phyloP scores from a whole-genome alignment of 169 alveolate genomes.

The Miamiensis avidus region DNA sequence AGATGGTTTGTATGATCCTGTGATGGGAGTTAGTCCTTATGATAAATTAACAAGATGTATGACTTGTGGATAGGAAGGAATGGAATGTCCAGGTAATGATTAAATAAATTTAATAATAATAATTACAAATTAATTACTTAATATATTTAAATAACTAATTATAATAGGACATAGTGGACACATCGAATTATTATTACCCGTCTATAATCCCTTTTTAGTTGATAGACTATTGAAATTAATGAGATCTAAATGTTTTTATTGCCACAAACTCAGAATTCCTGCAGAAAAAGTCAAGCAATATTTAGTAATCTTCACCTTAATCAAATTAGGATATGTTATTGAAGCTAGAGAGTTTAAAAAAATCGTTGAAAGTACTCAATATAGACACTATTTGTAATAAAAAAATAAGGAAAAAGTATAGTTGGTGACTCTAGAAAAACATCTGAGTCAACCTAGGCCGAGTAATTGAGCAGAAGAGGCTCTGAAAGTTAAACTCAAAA shows the following conservation, averaged over 20 bases:
- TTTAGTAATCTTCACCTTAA: conserved; percentile 34
- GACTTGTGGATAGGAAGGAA: conserved; percentile 83
- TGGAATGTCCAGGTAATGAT: conserved; percentile 86
- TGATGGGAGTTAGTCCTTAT: conserved; percentile 93
- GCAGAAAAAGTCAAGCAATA: conserved; percentile 42
- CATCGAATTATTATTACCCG: conserved; percentile 91
- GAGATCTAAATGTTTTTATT: conserved; percentile 58
- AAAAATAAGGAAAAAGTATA: too few species aligned
- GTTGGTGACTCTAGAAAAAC: neutral
- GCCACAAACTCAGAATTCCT: conserved; percentile 65
- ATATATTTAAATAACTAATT: neutral
- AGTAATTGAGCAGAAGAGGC: neutral
- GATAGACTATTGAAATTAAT: conserved; percentile 87
- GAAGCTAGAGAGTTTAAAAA: conserved; percentile 42
- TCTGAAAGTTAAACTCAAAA: neutral
- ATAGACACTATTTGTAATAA: neutral
- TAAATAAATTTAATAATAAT: neutral
- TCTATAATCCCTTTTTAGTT: conserved; percentile 94
- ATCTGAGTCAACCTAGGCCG: neutral
- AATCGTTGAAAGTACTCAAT: neutral
- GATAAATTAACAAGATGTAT: conserved; percentile 91
- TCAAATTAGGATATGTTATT: conserved; percentile 55
- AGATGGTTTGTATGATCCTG: conserved; percentile 92
- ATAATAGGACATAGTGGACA: conserved; percentile 93
- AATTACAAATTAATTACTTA: neutral